Conservation (phyloP, 345 rosid species). For the Eucalyptus albens region DNA sequence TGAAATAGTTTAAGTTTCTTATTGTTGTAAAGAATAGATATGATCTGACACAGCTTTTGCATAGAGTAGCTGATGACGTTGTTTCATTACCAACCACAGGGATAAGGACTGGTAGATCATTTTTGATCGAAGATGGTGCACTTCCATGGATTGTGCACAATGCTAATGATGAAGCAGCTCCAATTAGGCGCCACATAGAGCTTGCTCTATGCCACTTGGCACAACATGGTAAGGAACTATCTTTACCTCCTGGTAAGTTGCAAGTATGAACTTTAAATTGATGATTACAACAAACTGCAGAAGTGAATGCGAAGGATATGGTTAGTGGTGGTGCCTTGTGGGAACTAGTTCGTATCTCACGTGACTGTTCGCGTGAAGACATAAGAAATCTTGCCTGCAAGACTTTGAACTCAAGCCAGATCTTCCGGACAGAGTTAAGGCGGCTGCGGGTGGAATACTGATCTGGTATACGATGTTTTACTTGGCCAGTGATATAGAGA, state of each 20-base stretch:
- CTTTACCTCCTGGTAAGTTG: not conserved
- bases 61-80: not conserved
- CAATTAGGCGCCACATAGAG: conserved; percentile 91
- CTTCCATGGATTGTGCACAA: conserved; percentile 98
- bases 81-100: conserved; percentile 22
- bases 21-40: not conserved
- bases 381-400: conserved; percentile 79
- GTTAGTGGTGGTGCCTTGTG: conserved; percentile 87
- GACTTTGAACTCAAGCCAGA: conserved; percentile 53
- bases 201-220: conserved; percentile 97
- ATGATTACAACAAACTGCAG: conserved; percentile 19
- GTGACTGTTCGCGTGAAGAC: conserved; percentile 92
- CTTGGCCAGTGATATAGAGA: not conserved
- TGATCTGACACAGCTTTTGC: conserved; percentile 1
- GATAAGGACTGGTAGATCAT: conserved; percentile 61
- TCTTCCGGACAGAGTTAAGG: conserved; percentile 56
- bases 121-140: conserved; percentile 83
- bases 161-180: conserved; percentile 80
- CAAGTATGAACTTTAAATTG: not conserved
- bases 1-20: not conserved
- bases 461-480: not conserved
- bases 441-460: conserved; percentile 55
- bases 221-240: conserved; percentile 59
- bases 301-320: conserved; percentile 91
- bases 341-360: conserved; percentile 91